Evolutionary conservation across 2,329 filamentous ascomycete genomes (phyloP), one percentile per base, ranked within the genome.

Genomic region (Penicillium sp.): DNA sequence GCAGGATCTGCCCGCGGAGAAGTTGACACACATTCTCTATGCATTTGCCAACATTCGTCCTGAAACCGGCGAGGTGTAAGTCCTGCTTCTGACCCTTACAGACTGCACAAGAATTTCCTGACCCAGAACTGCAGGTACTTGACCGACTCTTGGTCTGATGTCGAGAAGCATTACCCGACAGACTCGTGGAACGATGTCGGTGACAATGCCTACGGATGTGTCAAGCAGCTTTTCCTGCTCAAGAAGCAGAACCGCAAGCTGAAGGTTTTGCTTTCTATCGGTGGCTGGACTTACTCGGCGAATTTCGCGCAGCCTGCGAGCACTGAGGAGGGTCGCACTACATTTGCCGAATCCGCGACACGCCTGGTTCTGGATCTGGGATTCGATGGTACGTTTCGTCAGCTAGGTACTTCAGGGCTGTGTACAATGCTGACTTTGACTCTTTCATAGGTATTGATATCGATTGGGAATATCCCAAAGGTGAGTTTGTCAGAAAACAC

Each of bases 1-100:
- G 0, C 89, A 95, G 70, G 86, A 96, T 71, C 83, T 97, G 7
- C 90, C 90, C 0, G 86, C 83, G 4, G 84, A 92, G 55, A 89
- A 91, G 55, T 83, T 97, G 41, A 97, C 93, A 0, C 93, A 99
- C 71, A 78, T 97, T 6, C 85, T 97, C n/a, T 97, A 97, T 69
- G 83, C 93, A 17, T 97, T 97, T 75, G 93, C 91, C 69, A 95
- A 97, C 73, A 84, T 96, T 58, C 84, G 86, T 3, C 82, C 87
- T 2, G 90, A 94, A 25, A 60, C 43, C 2, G 93, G 93, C 48
- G 91, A 96, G 75, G 91, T 95, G 75, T 89, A 82, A 38, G 59
- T 25, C 25, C 12, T 13, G n/a, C n/a, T 3, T 1, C 19, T 29
- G 17, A 25, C 9, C 38, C 27, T 47, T 57, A 13, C 27, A 29